Evolutionary conservation across 163 green algal species (phyloP).

Genomic region (Volvox carteri): DNA sequence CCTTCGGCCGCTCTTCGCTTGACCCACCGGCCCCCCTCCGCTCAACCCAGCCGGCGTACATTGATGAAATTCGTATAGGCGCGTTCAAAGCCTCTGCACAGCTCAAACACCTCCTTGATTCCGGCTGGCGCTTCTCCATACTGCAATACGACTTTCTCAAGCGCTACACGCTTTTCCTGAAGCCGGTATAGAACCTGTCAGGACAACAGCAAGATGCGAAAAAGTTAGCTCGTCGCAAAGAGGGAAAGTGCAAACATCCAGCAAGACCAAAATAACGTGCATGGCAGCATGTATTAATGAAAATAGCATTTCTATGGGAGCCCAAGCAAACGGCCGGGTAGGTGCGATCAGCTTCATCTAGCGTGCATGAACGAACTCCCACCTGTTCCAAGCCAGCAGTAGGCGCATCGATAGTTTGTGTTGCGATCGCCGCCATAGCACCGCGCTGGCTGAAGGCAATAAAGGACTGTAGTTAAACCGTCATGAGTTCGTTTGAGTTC

Average conservation of each 20-base stretch:
- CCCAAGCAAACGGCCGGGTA: background rate
- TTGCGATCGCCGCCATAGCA: constrained; percentile 34
- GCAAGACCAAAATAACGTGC: too few species aligned
- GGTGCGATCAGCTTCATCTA: constrained; percentile 39
- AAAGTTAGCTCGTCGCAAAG: too few species aligned
- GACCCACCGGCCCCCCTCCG: too few species aligned
- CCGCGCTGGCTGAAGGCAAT: background rate
- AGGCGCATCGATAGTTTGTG: constrained; percentile 34
- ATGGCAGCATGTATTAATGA: too few species aligned
- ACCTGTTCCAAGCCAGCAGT: constrained; percentile 40
- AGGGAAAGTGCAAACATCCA: too few species aligned
- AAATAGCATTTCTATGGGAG: constrained; percentile 1
- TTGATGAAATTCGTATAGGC: constrained; percentile 81
- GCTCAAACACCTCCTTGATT: constrained; percentile 89
- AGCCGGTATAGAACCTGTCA: constrained; percentile 80
- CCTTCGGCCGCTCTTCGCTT: too few species aligned
- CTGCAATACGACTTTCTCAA: constrained; percentile 84
- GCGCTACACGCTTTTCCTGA: constrained; percentile 73
- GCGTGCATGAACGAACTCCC: background rate
- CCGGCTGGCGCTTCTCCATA: constrained; percentile 82
- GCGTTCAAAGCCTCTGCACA: constrained; percentile 91
- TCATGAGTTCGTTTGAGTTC: background rate
- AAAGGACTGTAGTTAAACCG: background rate
- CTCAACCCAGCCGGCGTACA: too few species aligned
- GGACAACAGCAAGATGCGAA: background rate